Evolutionary conservation across 192 early-diverging fungal genomes (phyloP), one percentile per base, ranked within the genome.

Genomic region (Coemansia interrupta): DNA sequence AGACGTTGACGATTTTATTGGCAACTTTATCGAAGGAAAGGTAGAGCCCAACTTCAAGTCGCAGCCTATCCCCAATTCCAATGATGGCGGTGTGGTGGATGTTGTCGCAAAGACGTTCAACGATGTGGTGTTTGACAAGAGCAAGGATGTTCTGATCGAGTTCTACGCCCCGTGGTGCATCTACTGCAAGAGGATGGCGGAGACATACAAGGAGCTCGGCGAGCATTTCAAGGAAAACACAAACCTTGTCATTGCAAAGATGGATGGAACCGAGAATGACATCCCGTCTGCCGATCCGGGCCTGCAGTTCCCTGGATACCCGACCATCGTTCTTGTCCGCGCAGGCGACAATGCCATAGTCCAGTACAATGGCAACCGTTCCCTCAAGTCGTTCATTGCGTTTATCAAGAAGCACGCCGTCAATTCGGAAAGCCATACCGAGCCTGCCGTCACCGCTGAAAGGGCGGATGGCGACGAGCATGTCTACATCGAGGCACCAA

Each of bases 191-290:
- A 75, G 76, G 55, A 69, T 89, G 61, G 82, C 80, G 4, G 74
- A 81, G 19, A 87, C 82, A 58, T 99, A 90, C 81, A 88, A 91
- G 38, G 78, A 91, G 68, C 80, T 99, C 38, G 96, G 84, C 70
- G 64, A 83, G 47, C 49, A 52, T 48, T 63, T 86, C 43, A 64
- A 63, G 44, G 68, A 68, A 20, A 48, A 81, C 73, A 39, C 49
- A 19, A 60, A 45, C 24, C 56, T 92, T 40, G 79, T 86, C 17
- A 82, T 93, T 64, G 95, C 95, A 62, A 92, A 94, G 85, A 83
- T 97, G 85, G 93, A 98, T 63, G 92, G 81, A 47, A 93, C 94
- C 29, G 86, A 83, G 58, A 98, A 98, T 80, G 96, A 98, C 51
- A 62, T 96, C 43, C 95, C 96, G 17, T 58, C 82, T 2, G 61